Evolutionary conservation across 495 filamentous ascomycete species (phyloP).

Genomic region (Jackrogersella minutella): DNA sequence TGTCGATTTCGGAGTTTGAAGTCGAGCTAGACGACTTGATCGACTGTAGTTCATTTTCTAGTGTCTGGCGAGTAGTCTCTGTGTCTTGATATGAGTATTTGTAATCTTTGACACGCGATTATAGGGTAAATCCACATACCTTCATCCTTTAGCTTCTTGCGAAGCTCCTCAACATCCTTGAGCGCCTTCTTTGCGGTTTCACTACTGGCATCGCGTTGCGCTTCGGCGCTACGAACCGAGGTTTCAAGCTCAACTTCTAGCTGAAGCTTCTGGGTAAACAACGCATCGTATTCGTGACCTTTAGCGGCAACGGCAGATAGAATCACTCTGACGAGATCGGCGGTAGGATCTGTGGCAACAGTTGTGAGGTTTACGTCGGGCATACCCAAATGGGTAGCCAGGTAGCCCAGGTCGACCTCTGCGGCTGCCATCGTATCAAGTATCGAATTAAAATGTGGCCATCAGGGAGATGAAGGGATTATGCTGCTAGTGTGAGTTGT

Average conservation of each 20-base stretch:
- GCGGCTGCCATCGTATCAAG: constrained; percentile 73
- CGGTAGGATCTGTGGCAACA: constrained; percentile 75
- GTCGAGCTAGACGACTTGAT: constrained; percentile 78
- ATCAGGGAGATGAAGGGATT: constrained; percentile 19
- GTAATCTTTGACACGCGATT: neutral
- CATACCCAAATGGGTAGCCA: constrained; percentile 77
- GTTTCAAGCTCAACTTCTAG: constrained; percentile 93
- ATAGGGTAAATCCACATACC: constrained; percentile 60
- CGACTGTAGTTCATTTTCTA: constrained; percentile 83
- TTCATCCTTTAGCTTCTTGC: constrained; percentile 80
- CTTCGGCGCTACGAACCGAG: constrained; percentile 79
- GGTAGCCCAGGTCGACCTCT: constrained; percentile 75
- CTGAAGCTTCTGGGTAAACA: constrained; percentile 83
- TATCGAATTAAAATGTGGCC: constrained; percentile 25
- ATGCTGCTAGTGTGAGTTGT: neutral
- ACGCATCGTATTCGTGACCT: constrained; percentile 78
- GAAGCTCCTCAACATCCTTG: constrained; percentile 78
- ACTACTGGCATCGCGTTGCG: constrained; percentile 81
- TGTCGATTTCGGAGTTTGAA: constrained; percentile 78
- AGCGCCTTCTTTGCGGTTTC: constrained; percentile 79
- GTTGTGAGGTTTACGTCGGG: constrained; percentile 71
- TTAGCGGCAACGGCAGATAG: constrained; percentile 73
- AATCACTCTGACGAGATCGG: constrained; percentile 75
- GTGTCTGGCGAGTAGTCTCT: constrained; percentile 51
- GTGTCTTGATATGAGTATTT: constrained; percentile 28